Conservation (phyloP, 1,284 basidiomycete genomes). For the Leccinum subrobustum region DNA sequence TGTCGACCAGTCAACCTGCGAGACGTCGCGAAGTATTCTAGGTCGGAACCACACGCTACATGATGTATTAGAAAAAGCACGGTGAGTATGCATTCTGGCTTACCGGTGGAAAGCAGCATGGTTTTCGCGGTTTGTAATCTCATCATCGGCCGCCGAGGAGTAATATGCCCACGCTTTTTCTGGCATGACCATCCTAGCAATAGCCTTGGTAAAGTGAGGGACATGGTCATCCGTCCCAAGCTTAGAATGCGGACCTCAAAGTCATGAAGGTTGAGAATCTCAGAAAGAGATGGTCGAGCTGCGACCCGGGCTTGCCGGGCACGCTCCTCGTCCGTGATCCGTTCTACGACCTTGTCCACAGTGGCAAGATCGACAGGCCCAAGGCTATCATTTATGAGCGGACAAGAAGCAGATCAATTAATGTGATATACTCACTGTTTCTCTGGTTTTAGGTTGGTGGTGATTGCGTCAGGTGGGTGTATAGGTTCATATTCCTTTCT, state of each 20-base stretch:
- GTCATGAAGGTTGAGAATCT: conserved; percentile 87
- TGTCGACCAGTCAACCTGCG: conserved; percentile 81
- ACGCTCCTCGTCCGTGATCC: conserved; percentile 59
- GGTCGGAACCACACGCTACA: conserved; percentile 91
- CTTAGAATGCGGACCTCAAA: conserved; percentile 64
- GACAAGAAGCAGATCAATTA: background rate
- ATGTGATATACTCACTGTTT: conserved; percentile 56
- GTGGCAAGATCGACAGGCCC: conserved; percentile 69
- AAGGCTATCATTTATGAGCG: conserved; percentile 42
- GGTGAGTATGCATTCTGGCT: conserved; percentile 8
- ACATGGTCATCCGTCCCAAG: background rate
- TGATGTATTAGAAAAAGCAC: background rate
- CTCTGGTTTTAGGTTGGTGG: conserved; percentile 73
- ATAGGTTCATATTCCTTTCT: conserved; percentile 76
- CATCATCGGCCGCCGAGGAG: conserved; percentile 84
- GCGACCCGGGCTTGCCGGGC: conserved; percentile 51
- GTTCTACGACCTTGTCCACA: conserved; percentile 51
- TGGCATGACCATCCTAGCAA: conserved; percentile 72
- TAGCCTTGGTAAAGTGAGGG: conserved; percentile 46
- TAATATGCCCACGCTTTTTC: conserved; percentile 91
- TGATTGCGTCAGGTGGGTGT: conserved; percentile 86
- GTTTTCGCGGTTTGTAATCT: conserved; percentile 88
- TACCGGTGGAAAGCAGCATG: conserved; percentile 83
- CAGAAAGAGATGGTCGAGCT: conserved; percentile 65
- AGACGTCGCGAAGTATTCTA: conserved; percentile 82